Conservation (phyloP, 116 monocot species). For the Trichopus zeylanicus region DNA sequence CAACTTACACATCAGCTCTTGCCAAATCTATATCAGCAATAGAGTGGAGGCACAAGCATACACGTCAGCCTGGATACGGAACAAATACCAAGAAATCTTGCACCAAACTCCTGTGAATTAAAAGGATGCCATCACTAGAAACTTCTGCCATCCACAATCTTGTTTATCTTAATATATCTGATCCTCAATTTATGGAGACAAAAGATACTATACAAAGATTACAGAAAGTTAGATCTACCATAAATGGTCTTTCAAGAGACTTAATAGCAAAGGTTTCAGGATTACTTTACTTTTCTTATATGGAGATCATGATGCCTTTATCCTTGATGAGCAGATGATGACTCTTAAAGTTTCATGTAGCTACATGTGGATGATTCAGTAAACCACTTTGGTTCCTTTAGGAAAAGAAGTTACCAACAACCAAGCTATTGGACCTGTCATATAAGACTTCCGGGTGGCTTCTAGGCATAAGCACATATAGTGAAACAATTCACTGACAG, state of each 20-base stretch:
- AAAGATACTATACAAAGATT: not conserved
- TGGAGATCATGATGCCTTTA: constrained; percentile 5
- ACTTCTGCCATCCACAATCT: not conserved
- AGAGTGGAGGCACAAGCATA: no score
- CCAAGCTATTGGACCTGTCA: not conserved
- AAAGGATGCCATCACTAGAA: not conserved
- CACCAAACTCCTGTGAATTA: no score
- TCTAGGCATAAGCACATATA: not conserved
- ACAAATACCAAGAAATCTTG: no score
- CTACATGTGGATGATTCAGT: constrained; percentile 13
- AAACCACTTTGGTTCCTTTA: not conserved
- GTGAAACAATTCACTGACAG: not conserved
- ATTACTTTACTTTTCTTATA: constrained; percentile 6
- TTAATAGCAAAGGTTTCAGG: not conserved
- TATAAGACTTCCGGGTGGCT: not conserved
- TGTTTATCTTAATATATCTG: not conserved
- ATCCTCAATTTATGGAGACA: constrained; percentile 3
- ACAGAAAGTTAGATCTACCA: not conserved
- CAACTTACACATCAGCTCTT: no score
- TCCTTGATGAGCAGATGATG: constrained; percentile 25
- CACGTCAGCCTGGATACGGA: no score
- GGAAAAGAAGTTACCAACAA: not conserved
- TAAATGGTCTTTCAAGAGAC: not conserved
- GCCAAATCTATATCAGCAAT: no score
- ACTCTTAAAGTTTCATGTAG: constrained; percentile 24